Percentiles rank a stretch among this genome's conserved stretches.
These are phyloP conservation scores for Aquanectria penicillioides DNA, from an alignment of 2,329 filamentous ascomycete species.

Conservation along the genomic window DNA sequence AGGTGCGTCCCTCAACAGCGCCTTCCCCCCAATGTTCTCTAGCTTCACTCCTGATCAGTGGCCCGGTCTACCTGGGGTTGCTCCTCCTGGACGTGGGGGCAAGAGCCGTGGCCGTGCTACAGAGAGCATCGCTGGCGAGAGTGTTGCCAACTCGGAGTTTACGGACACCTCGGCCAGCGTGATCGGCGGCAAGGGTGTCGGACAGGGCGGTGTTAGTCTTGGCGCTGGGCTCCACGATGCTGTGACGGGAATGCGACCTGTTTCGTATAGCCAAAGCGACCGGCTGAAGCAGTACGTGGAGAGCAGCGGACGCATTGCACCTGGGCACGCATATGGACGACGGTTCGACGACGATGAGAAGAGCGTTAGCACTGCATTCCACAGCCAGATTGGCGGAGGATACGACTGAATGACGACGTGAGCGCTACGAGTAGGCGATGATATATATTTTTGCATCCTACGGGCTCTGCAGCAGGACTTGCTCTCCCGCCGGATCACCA, in stretches of 20 bases:
- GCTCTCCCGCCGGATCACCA: constrained; percentile 32
- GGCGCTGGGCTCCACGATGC: constrained; percentile 80
- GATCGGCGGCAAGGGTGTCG: constrained; percentile 77
- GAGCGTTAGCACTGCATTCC: constrained; percentile 95
- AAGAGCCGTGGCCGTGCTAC: constrained; percentile 74
- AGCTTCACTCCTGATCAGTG: constrained; percentile 88
- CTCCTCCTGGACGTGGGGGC: constrained; percentile 68
- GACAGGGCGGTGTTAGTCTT: constrained; percentile 89
- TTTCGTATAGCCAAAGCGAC: constrained; percentile 72
- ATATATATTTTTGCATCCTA: constrained; percentile 41
- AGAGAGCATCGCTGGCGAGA: constrained; percentile 89
- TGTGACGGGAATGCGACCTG: constrained; percentile 71
- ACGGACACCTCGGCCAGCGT: constrained; percentile 85
- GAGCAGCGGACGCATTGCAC: constrained; percentile 76
- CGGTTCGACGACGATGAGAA: constrained; percentile 91
- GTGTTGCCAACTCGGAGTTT: constrained; percentile 88
- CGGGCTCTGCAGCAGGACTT: constrained; percentile 38
- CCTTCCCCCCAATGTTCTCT: constrained; percentile 95
- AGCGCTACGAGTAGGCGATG: constrained; percentile 43
- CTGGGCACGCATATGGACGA: constrained; percentile 75
- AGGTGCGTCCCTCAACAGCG: constrained; percentile 76
- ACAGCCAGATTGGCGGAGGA: constrained; percentile 84
- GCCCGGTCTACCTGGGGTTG: constrained; percentile 80
- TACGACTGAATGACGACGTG: constrained; percentile 58
- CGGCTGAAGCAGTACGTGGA: constrained; percentile 95